Conservation (phyloP, 129 eudicot species). For the Lonicera japonica region DNA sequence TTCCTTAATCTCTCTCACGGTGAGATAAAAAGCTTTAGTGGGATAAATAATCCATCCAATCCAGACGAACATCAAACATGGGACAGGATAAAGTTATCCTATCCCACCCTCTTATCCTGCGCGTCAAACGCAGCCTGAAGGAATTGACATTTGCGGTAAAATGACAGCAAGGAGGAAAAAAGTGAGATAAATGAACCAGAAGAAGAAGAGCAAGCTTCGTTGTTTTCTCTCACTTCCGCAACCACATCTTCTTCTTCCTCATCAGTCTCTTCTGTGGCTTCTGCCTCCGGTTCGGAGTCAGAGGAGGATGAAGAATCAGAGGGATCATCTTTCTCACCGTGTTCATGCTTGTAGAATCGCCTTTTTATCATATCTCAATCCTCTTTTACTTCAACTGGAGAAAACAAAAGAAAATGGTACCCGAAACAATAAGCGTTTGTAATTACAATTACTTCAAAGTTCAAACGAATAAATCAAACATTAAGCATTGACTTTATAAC, state of each 20-base stretch:
- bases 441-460: too few species aligned
- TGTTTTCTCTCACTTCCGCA: conserved; percentile 28
- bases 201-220: conserved; percentile 38
- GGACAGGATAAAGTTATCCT: too few species aligned
- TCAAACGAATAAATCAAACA: too few species aligned
- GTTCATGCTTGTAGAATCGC: conserved; percentile 78
- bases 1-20: too few species aligned
- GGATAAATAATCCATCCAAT: too few species aligned
- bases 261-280: conserved; percentile 39
- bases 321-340: conserved; percentile 64
- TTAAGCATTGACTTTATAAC: too few species aligned
- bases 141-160: neutral
- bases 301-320: conserved; percentile 71
- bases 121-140: neutral
- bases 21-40: too few species aligned
- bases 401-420: neutral
- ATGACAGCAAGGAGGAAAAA: neutral
- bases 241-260: conserved; percentile 27
- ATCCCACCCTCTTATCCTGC: too few species aligned
- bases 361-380: conserved; percentile 69
- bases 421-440: neutral
- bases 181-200: conserved; percentile 44
- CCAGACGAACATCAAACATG: too few species aligned
- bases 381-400: conserved; percentile 19
- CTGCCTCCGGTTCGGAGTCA: conserved; percentile 65